Base-by-base conservation (phyloP, 2,329 filamentous ascomycete species). In the Fusarium palustre region DNA sequence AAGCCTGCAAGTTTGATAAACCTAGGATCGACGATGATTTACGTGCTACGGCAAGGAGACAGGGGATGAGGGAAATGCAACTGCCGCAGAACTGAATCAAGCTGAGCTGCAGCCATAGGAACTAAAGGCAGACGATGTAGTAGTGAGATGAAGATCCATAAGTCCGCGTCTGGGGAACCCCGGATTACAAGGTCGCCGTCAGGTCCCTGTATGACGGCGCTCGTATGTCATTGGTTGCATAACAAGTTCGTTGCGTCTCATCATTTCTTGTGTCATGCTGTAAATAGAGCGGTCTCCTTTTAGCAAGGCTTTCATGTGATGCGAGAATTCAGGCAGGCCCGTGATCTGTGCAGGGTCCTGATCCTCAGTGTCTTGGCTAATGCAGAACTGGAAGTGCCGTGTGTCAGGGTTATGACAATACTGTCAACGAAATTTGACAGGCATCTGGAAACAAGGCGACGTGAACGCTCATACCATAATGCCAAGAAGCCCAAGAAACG, bases 101-200 rank as follows among this genome's bases (percentile, higher is more conserved):
- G 45, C 25, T 34, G 33, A 55, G 38, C 45, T 39, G 12, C 31
- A 42, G 22, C 3, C 33, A 13, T 5, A 57, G 3, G 18, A 28
- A 18, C 52, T 28, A 39, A 49, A 18, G 36, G 33, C 10, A 30
- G 24, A 47, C 42, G 1, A 39, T 16, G 47, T 46, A 7, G 58
- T 24, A 34, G 42, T 36, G 34, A 59, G 34, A 46, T 68, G 64
- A 33, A 64, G 58, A 68, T 68, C 64, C 18, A 16, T 20, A 13
- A 59, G 57, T 42, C 50, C 12, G 47, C 48, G 20, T 39, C 58
- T 42, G 64, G 52, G 49, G 64, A 68, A 64, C 33, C 64, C 13
- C 55, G 48, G 15, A n/a, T 53, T 13, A 11, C 4, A 22, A 31
- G n/a, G 15, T 7, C 20, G 5, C 12, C 20, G n/a, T 11, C 49